Evolutionary conservation across 164 flowering plant genomes (phyloP), one percentile per base, ranked within the genome.

Genomic region (Amborella trichopoda): DNA sequence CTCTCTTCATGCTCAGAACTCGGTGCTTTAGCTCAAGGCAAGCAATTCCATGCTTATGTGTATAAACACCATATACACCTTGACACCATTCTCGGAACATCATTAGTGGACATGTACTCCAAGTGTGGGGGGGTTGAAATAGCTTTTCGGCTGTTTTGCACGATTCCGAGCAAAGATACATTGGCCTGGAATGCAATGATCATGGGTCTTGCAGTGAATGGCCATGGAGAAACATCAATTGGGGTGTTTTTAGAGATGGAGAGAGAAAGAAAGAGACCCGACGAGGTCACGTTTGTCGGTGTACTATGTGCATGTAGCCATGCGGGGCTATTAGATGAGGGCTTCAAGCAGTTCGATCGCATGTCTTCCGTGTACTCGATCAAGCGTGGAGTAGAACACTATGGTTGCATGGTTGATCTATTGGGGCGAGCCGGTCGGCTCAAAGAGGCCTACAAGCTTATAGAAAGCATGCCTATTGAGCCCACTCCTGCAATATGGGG

Each of bases 171-270:
- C 23, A 46, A 39, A 28, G 68, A 68, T 57, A 51, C 56, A 5
- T 38, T 53, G 6, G 52, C 68, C 28, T 68, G 72, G 72, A 68
- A 56, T 60, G 68, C 68, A 4, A 56, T 68, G 68, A 64, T 68
- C 38, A 64, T 53, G 59, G 72, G 72, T 32, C 56, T 55, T 43
- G 55, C 68, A 6, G 49, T 68, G 63, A 59, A 63, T 41, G 68
- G 68, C 32, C 52, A 56, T 8, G 56, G 65, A 25, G 16, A 20
- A 20, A 48, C 28, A 2, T 65, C 68, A 11, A 49, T 68, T 38
- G 40, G 56, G 43, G 44, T 55, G n/a, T 68, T 55, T 25, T 4
- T 17, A 25, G 39, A 21, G 22, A 60, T 68, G 68, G 32, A 26
- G 32, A 26, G 34, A n/a, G 56, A 60, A 34, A 36, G 24, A 3